phyloP scores from a whole-genome alignment of 2,329 filamentous ascomycete species.

The Aspergillus fijiensis region DNA sequence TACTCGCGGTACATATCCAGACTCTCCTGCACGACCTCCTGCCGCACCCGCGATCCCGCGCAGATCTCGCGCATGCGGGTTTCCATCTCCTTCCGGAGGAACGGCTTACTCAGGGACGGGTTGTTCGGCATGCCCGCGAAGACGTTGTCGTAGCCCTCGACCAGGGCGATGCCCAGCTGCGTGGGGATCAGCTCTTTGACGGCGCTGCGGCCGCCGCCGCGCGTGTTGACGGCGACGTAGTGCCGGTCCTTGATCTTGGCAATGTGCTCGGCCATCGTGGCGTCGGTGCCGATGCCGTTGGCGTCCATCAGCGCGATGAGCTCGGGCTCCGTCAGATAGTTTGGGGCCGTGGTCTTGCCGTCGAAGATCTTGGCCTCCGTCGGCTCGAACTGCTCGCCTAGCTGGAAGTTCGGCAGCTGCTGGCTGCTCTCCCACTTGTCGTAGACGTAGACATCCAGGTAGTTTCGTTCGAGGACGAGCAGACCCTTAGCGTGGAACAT shows the following conservation, averaged over 20 bases:
- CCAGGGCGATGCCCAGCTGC: conserved; percentile 82
- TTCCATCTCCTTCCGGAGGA: conserved; percentile 97
- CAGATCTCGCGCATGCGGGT: conserved; percentile 95
- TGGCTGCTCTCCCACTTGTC: conserved; percentile 93
- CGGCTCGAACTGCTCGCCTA: conserved; percentile 81
- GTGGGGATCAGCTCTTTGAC: conserved; percentile 91
- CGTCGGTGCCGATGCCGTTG: conserved; percentile 96
- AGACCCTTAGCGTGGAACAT: conserved; percentile 79
- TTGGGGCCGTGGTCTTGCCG: conserved; percentile 82
- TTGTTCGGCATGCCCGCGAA: conserved; percentile 69
- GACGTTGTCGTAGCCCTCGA: conserved; percentile 93
- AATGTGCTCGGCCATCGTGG: conserved; percentile 98
- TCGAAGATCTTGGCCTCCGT: conserved; percentile 86
- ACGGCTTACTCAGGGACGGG: conserved; percentile 84
- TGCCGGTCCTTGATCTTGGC: conserved; percentile 87
- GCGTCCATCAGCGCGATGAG: conserved; percentile 96
- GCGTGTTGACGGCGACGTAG: conserved; percentile 71
- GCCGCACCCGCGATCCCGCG: conserved; percentile 74
- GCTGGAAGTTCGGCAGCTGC: conserved; percentile 73
- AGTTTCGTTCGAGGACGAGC: conserved; percentile 83
- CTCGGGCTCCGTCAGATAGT: conserved; percentile 90
- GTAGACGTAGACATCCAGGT: conserved; percentile 92
- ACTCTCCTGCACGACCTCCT: conserved; percentile 76
- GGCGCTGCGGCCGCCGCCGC: conserved; percentile 47
- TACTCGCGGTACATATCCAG: conserved; percentile 83